phyloP scores from a whole-genome alignment of 306 rosid species.

The Ochetophila trinervis region DNA sequence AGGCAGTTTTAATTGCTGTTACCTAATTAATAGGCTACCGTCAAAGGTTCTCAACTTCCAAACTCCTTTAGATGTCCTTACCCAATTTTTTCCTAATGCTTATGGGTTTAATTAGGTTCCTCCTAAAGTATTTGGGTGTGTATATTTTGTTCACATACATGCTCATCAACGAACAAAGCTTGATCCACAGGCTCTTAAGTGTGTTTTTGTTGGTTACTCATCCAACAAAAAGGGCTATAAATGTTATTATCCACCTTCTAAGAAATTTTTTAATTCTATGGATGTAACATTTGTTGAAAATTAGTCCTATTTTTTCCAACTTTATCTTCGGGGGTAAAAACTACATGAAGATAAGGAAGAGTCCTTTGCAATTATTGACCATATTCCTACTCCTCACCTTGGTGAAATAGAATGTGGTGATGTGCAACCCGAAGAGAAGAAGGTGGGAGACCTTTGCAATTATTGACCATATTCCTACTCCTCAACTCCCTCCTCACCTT shows the following conservation, averaged over 20 bases:
- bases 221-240: background rate
- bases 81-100: background rate
- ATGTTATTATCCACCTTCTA: background rate
- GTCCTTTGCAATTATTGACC: too few relatives aligned
- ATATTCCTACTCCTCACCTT: too few relatives aligned
- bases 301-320: background rate
- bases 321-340: background rate
- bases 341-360: too few relatives aligned
- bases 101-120: background rate
- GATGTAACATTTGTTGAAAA: background rate
- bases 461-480: too few relatives aligned
- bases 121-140: background rate
- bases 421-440: too few relatives aligned
- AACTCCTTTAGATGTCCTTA: background rate
- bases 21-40: slow-evolving; percentile 1
- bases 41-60: background rate
- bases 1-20: background rate
- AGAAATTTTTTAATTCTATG: background rate
- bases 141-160: background rate
- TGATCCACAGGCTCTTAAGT: background rate
- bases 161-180: background rate
- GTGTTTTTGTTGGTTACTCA: background rate
- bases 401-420: too few relatives aligned
- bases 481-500: too few relatives aligned
- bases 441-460: too few relatives aligned